Percentiles rank a stretch among this genome's conserved stretches.
phyloP scores from a whole-genome alignment of 2,329 filamentous ascomycete species.

The Alternaria novae-zelandiae region DNA sequence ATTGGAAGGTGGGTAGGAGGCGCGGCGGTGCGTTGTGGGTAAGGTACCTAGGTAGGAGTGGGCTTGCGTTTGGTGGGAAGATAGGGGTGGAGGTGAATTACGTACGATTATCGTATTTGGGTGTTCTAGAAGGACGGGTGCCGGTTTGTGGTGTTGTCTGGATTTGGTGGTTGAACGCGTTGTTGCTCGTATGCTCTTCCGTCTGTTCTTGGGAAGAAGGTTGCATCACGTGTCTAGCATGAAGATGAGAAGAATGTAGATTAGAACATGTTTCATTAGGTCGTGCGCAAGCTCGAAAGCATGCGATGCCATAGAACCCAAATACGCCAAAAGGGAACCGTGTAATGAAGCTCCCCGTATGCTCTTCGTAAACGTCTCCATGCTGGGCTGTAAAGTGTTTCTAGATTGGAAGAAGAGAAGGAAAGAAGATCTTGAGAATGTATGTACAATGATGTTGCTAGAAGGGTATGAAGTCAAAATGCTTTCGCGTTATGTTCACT shows the following conservation, averaged over 20 bases:
- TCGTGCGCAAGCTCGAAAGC: neutral
- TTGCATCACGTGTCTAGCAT: neutral
- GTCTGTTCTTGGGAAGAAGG: neutral
- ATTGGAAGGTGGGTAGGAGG: neutral
- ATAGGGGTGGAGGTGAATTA: neutral
- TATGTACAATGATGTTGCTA: conserved; percentile 13
- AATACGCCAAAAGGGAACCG: conserved; percentile 8
- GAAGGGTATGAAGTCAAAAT: conserved; percentile 14
- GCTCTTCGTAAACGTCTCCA: conserved; percentile 2
- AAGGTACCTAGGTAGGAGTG: neutral
- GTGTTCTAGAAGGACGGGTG: neutral
- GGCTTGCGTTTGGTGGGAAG: neutral
- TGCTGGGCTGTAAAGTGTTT: neutral
- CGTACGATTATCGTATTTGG: neutral
- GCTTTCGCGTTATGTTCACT: conserved; percentile 11
- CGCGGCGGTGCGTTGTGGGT: neutral
- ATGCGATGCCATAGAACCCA: neutral
- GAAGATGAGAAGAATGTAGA: neutral
- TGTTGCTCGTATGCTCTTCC: neutral
- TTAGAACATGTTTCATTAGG: conserved; percentile 5
- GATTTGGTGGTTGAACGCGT: neutral
- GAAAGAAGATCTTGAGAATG: neutral
- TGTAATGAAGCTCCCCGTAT: conserved; percentile 17
- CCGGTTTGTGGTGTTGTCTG: neutral
- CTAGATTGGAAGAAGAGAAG: conserved; percentile 2